phyloP scores from a whole-genome alignment of 75 land plant species.

The Pseudotsuga menziesii region DNA sequence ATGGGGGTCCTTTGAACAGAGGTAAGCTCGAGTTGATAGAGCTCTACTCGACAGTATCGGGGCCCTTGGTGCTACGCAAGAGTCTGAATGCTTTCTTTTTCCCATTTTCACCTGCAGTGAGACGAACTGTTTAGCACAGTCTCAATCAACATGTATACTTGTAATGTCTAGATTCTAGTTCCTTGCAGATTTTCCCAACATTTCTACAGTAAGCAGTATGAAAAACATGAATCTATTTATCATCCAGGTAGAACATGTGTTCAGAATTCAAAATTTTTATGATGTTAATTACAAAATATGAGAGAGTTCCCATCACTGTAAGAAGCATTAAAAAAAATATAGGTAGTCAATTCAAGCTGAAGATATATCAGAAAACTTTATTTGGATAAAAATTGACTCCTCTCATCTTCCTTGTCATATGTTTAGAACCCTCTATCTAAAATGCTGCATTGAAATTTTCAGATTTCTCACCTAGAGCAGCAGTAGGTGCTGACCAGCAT shows the following conservation, averaged over 20 bases:
- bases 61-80: neutral
- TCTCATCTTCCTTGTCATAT: neutral
- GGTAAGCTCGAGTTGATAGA: neutral
- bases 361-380: neutral
- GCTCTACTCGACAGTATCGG: neutral
- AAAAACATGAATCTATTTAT: neutral
- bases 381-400: neutral
- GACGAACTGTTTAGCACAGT: neutral
- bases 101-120: constrained; percentile 8
- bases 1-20: neutral
- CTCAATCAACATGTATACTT: neutral
- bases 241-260: neutral
- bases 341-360: neutral
- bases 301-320: neutral
- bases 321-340: neutral
- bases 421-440: neutral
- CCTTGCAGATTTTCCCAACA: neutral
- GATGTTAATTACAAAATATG: neutral
- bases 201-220: neutral
- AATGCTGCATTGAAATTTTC: neutral
- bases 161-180: neutral
- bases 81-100: constrained; percentile 3
- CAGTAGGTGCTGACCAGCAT: neutral
- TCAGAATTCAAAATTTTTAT: neutral
- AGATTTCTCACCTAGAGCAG: neutral